phyloP scores from a whole-genome alignment of 306 rosid species.

The Comarum palustre region DNA sequence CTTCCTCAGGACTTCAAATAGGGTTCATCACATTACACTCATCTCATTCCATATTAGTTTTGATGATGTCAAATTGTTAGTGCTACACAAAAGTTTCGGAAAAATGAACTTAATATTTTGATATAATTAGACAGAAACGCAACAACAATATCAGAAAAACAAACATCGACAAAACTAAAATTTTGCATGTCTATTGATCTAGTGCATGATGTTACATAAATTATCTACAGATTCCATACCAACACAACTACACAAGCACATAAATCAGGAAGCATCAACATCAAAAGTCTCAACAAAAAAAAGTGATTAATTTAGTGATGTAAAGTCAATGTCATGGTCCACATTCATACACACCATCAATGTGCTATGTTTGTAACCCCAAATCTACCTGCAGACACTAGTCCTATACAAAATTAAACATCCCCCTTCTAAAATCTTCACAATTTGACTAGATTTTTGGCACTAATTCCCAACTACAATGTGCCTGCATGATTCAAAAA shows the following conservation, averaged over 20 bases:
- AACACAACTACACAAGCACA: slow-evolving; percentile 1
- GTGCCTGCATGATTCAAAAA: neutral
- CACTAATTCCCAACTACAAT: neutral
- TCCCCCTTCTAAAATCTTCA: neutral
- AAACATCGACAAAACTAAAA: neutral
- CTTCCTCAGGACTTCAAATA: neutral
- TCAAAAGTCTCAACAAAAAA: slow-evolving; percentile 19
- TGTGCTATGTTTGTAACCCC: neutral
- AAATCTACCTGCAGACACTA: neutral
- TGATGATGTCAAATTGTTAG: neutral
- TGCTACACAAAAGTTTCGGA: neutral
- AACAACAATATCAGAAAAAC: neutral
- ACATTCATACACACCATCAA: neutral
- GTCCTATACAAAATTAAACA: neutral
- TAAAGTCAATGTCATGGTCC: slow-evolving; percentile 22
- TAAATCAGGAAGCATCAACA: neutral
- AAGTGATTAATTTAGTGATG: neutral
- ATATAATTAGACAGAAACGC: no score
- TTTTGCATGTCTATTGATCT: neutral
- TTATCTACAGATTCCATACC: slow-evolving; percentile 5
- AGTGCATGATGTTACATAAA: neutral
- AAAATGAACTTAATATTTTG: neutral
- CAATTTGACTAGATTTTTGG: neutral
- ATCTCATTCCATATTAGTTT: neutral
- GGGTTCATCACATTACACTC: neutral